Percentiles rank a stretch among this genome's conserved stretches.
These are phyloP conservation scores for Pseudoscleropodium purum DNA, from an alignment of 225 moss, liverwort and hornwort genomes.

Conservation along the genomic window DNA sequence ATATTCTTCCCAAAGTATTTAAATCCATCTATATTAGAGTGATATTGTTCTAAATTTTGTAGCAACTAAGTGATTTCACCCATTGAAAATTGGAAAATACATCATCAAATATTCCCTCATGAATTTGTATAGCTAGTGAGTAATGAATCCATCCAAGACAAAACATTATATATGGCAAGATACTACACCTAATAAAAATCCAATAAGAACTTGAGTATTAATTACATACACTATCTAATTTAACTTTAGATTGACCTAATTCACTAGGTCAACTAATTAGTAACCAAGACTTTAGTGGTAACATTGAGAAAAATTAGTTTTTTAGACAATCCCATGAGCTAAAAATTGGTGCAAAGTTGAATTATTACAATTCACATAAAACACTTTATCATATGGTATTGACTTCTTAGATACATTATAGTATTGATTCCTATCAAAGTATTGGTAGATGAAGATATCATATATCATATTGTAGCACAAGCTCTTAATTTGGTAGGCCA, in stretches of 20 bases:
- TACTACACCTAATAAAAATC: too few species aligned
- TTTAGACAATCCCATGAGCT: neutral
- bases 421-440: neutral
- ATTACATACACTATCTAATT: too few species aligned
- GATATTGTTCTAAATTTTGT: neutral
- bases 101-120: neutral
- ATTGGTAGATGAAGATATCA: neutral
- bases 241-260: too few species aligned
- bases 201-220: neutral
- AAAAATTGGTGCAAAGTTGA: neutral
- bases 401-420: neutral
- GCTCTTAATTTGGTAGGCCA: too few species aligned
- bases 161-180: rapidly evolving
- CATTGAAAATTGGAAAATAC: rapidly evolving
- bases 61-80: neutral
- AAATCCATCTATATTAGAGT: neutral
- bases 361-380: neutral
- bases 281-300: rapidly evolving
- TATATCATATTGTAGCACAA: rapidly evolving
- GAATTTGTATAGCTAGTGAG: neutral
- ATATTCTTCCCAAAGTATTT: neutral
- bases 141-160: too few species aligned
- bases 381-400: neutral
- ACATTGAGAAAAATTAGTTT: rapidly evolving
- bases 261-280: rapidly evolving